phyloP scores from a whole-genome alignment of 1,139 yeast genomes.

The Sugiyamaella paludigena region DNA sequence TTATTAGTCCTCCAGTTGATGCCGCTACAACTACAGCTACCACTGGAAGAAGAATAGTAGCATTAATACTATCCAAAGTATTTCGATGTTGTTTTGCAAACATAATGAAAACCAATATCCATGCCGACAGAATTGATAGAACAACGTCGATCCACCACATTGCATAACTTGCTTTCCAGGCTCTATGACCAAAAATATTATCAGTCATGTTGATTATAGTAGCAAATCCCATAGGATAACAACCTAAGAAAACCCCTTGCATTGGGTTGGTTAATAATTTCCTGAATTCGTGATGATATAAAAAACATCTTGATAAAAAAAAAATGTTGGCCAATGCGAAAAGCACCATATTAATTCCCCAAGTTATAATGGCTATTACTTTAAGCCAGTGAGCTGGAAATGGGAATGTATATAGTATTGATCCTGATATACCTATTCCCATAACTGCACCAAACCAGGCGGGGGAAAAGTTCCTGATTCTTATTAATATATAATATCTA shows the following conservation, averaged over 20 bases:
- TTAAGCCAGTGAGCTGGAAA: constrained; percentile 60
- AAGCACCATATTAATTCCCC: constrained; percentile 51
- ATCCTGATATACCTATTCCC: constrained; percentile 77
- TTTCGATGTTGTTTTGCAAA: constrained; percentile 40
- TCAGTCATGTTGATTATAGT: constrained; percentile 59
- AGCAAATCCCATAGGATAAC: constrained; percentile 75
- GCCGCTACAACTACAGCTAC: constrained; percentile 76
- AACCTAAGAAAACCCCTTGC: constrained; percentile 65
- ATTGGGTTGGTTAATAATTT: constrained; percentile 46
- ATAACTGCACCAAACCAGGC: constrained; percentile 67
- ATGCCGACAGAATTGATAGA: constrained; percentile 56
- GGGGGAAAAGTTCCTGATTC: constrained; percentile 16
- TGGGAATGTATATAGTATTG: constrained; percentile 62
- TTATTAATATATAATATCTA: constrained; percentile 3
- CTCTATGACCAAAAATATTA: constrained; percentile 35
- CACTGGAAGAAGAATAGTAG: constrained; percentile 60
- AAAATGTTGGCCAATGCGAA: constrained; percentile 44
- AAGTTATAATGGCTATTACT: constrained; percentile 54
- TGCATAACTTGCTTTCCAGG: constrained; percentile 42
- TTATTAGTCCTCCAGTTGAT: constrained; percentile 60
- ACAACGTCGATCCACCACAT: constrained; percentile 68
- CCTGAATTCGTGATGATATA: constrained; percentile 40
- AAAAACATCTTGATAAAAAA: constrained; percentile 42
- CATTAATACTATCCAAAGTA: constrained; percentile 34
- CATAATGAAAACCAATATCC: constrained; percentile 51